These are phyloP conservation scores for Xylaria sp. DNA, from an alignment of 2,329 filamentous ascomycete species.

Conservation along the genomic window DNA sequence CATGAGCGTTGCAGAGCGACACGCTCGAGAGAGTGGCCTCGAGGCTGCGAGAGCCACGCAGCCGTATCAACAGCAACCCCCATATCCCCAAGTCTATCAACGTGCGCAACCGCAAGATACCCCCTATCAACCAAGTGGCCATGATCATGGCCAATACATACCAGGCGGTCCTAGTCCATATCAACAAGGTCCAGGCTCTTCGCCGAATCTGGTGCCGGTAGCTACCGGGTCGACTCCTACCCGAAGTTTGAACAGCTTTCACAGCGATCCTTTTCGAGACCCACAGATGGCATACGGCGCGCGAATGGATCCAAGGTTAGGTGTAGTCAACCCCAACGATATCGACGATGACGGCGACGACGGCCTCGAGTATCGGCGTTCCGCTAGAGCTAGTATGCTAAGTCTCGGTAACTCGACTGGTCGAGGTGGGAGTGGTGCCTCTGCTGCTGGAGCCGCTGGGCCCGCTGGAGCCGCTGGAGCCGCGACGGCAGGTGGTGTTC, in stretches of 20 bases:
- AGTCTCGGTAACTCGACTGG: slow-evolving; percentile 57
- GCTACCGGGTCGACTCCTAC: slow-evolving; percentile 49
- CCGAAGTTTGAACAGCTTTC: slow-evolving; percentile 59
- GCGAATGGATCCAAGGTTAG: slow-evolving; percentile 56
- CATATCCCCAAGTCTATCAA: slow-evolving; percentile 32
- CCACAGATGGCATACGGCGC: slow-evolving; percentile 51
- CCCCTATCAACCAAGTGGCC: slow-evolving; percentile 30
- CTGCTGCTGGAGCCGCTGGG: slow-evolving; percentile 53
- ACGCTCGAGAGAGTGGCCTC: slow-evolving; percentile 68
- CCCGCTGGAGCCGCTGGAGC: slow-evolving; percentile 53
- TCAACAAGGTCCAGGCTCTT: slow-evolving; percentile 47
- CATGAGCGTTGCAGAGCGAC: slow-evolving; percentile 67
- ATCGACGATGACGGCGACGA: slow-evolving; percentile 91
- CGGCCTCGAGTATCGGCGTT: slow-evolving; percentile 65
- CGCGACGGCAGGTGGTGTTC: slow-evolving; percentile 51
- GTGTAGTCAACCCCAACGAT: slow-evolving; percentile 74
- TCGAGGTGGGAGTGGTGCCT: slow-evolving; percentile 49
- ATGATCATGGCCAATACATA: slow-evolving; percentile 31
- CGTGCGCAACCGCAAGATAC: slow-evolving; percentile 23
- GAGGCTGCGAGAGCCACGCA: slow-evolving; percentile 59
- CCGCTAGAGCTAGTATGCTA: slow-evolving; percentile 63
- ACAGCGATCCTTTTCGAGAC: slow-evolving; percentile 71
- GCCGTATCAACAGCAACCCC: slow-evolving; percentile 28
- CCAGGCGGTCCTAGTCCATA: slow-evolving; percentile 26
- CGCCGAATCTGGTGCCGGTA: slow-evolving; percentile 50